A percentile compares a stretch with the other conserved stretches of the same genome.
These are phyloP conservation scores for Xylariomycetidae sp. DNA, from an alignment of 2,329 filamentous ascomycete species.

Conservation along the genomic window DNA sequence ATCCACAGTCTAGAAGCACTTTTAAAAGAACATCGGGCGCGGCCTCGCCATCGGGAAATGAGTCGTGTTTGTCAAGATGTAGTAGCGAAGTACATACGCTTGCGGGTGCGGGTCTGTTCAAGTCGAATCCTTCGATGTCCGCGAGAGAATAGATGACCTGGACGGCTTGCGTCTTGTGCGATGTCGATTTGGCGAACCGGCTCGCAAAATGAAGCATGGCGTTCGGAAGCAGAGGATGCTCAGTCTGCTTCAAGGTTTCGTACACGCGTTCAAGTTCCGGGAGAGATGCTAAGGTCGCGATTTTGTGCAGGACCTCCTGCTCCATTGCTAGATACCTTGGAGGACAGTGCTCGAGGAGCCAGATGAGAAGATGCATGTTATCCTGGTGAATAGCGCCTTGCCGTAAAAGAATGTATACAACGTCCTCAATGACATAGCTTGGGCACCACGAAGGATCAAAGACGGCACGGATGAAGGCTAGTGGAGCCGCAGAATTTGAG, in stretches of 20 bases:
- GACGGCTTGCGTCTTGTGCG: conserved; percentile 38
- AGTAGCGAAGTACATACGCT: conserved; percentile 59
- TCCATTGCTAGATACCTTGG: conserved; percentile 19
- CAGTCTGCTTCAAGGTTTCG: conserved; percentile 12
- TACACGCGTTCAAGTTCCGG: conserved; percentile 12
- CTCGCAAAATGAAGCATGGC: conserved; percentile 46
- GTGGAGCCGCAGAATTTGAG: conserved; percentile 13
- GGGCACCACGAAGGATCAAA: conserved; percentile 24
- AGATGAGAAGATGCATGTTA: conserved; percentile 11
- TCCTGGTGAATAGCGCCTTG: conserved; percentile 1
- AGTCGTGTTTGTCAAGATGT: conserved; percentile 28
- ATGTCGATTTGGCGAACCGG: conserved; percentile 35
- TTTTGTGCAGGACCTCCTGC: conserved; percentile 16
- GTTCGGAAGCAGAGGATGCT: conserved; percentile 25
- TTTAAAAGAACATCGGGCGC: conserved; percentile 51
- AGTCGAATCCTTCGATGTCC: conserved; percentile 30
- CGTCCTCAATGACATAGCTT: conserved; percentile 26
- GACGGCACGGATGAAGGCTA: conserved; percentile 18
- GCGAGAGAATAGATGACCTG: conserved; percentile 37
- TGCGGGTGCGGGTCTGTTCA: conserved; percentile 42
- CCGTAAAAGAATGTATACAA: conserved; percentile 18
- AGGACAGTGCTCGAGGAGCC: conserved; percentile 17
- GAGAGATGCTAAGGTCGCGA: conserved; percentile 8
- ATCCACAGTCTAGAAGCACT: conserved; percentile 53
- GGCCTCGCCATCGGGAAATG: conserved; percentile 35